Evolutionary conservation across 2,329 filamentous ascomycete genomes (phyloP).

Genomic region (Eutypella sp.): DNA sequence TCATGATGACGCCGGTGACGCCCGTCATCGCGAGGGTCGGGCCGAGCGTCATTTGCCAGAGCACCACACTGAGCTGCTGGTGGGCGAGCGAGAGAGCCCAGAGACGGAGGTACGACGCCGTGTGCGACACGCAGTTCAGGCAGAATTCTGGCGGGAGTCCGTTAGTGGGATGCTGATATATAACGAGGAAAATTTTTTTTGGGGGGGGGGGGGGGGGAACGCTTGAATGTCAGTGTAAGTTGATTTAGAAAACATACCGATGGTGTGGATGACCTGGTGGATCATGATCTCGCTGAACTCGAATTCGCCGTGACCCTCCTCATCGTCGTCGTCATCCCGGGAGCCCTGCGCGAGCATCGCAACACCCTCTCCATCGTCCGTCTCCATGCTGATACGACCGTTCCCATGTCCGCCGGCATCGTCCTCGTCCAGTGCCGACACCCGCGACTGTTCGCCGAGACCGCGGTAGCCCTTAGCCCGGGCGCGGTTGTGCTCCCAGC

Average conservation of each 20-base stretch:
- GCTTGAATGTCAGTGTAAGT: no score
- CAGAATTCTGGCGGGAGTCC: conserved; percentile 79
- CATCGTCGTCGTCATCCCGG: conserved; percentile 63
- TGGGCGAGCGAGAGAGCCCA: conserved; percentile 97
- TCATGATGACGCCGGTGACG: conserved; percentile 67
- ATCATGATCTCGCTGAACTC: conserved; percentile 98
- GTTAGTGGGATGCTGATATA: conserved; percentile 23
- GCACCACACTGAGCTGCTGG: conserved; percentile 91
- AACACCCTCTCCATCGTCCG: conserved; percentile 60
- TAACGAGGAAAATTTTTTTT: no score
- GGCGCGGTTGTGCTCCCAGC: conserved; percentile 87
- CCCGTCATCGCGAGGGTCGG: conserved; percentile 66
- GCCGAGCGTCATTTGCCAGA: conserved; percentile 93
- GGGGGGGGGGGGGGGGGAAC: no score
- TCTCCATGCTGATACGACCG: conserved; percentile 63
- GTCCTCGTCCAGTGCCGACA: conserved; percentile 87
- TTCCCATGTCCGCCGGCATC: conserved; percentile 61
- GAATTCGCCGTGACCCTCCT: conserved; percentile 89
- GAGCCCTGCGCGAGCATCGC: conserved; percentile 35
- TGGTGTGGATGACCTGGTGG: conserved; percentile 97
- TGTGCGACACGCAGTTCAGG: conserved; percentile 97
- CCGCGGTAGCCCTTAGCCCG: conserved; percentile 86
- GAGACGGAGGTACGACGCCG: conserved; percentile 94
- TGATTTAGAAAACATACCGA: conserved; percentile 58
- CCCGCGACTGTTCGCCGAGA: conserved; percentile 80